Percentiles rank a stretch among this genome's conserved stretches.
Conservation (phyloP, 495 filamentous ascomycete species). For the Annulohypoxylon maeteangense region DNA sequence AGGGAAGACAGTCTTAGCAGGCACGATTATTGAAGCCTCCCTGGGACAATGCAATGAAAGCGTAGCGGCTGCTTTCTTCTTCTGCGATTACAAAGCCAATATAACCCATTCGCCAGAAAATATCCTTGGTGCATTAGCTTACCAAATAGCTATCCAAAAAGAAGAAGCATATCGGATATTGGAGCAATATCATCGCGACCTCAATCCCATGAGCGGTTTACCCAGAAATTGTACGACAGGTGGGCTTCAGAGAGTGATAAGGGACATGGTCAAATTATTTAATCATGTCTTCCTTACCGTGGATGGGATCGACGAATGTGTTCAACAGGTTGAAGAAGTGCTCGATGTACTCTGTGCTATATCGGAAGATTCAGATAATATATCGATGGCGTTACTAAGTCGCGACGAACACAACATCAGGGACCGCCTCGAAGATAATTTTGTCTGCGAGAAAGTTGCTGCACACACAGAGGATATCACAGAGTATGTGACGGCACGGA, state of each 20-base stretch:
- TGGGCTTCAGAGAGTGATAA: constrained; percentile 31
- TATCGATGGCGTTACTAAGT: constrained; percentile 44
- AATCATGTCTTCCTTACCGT: constrained; percentile 42
- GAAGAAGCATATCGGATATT: constrained; percentile 46
- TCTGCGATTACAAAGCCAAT: constrained; percentile 53
- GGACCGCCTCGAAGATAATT: constrained; percentile 32
- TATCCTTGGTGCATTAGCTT: constrained; percentile 50
- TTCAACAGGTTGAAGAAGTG: constrained; percentile 24
- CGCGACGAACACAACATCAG: constrained; percentile 42
- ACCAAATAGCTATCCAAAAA: constrained; percentile 50
- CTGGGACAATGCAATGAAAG: constrained; percentile 5
- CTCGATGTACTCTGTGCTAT: constrained; percentile 24
- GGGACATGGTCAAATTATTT: constrained; percentile 36
- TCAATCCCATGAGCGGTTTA: constrained; percentile 16
- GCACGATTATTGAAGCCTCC: constrained; percentile 34
- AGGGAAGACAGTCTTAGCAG: constrained; percentile 56
- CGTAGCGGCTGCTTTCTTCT: constrained; percentile 52
- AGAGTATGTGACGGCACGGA: constrained; percentile 51
- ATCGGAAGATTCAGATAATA: constrained; percentile 20
- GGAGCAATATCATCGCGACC: constrained; percentile 38
- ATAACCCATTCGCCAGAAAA: constrained; percentile 40
- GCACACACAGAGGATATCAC: constrained; percentile 48
- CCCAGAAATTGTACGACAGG: background rate
- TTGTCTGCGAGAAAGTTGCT: constrained; percentile 42
- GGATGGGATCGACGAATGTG: constrained; percentile 50